Evolutionary conservation across 2,329 filamentous ascomycete genomes (phyloP), one percentile per base, ranked within the genome.

Genomic region (Phialemonium atrogriseum): DNA sequence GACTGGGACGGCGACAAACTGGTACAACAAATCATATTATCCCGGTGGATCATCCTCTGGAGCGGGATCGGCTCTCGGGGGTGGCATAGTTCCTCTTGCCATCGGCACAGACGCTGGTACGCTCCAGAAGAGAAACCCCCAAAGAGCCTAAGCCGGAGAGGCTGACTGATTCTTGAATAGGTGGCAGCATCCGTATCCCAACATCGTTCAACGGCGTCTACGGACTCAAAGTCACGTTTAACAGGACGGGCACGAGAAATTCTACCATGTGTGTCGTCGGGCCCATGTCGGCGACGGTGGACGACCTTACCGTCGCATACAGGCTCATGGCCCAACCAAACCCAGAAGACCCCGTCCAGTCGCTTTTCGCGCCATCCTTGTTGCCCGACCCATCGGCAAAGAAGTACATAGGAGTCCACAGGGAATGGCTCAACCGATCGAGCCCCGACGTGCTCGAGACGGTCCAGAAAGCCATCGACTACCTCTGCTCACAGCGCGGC

Each of bases 251-350:
- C 25, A 64, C 58, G 36, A 64, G 67, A 54, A 62, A 62, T 45
- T 67, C 64, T 33, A 66, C 64, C 33, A 66, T 75, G 48, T 68
- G 65, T 34, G 80, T 91, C 11, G 64, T 73, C 6, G 84, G 85
- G 0, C 87, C 88, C 7, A 71, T 94, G 47, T 81, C 84, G 11
- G 70, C 75, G 28, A 89, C 71, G 33, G 83, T 83, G 40, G 66
- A 77, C 21, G 88, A 94, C 47, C 71, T 95, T 5, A 80, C 81
- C 39, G 67, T 87, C 32, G 80, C 83, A n/a, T 95, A 91, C 60
- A 77, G 84, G 30, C 53, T 84, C 45, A 86, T 93, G 70, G 71
- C 83, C 3, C 70, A 76, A 32, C 82, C 85, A 0, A 72, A 94
- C 46, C 73, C 79, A 0, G 56, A 66, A 3, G 70, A 80, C 50